These are phyloP conservation scores for Geosiphon pyriformis DNA, from an alignment of 192 early-diverging fungal genomes.

Conservation along the genomic window DNA sequence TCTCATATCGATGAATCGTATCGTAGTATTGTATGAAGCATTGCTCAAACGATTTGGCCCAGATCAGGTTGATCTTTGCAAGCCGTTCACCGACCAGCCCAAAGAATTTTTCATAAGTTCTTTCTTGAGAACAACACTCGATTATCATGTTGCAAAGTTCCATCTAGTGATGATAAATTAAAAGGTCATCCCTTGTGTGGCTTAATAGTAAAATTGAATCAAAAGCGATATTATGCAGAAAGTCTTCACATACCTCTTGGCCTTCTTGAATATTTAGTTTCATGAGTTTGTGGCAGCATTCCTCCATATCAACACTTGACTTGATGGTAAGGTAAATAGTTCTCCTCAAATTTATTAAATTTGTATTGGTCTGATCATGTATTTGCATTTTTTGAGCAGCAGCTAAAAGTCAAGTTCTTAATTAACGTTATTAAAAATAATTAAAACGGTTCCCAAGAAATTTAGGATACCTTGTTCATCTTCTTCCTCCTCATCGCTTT, in stretches of 20 bases:
- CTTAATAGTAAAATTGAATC: too few species aligned
- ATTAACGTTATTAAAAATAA: constrained; percentile 2
- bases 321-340: constrained; percentile 96
- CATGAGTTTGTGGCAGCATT: constrained; percentile 92
- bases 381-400: constrained; percentile 56
- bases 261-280: constrained; percentile 76
- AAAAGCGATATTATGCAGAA: too few species aligned
- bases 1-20: constrained; percentile 89
- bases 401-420: constrained; percentile 6
- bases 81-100: constrained; percentile 92
- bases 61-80: constrained; percentile 72
- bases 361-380: constrained; percentile 85
- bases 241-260: constrained; percentile 52
- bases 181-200: too few species aligned
- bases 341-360: constrained; percentile 80
- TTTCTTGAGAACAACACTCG: constrained; percentile 93
- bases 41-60: constrained; percentile 73
- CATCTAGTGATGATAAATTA: constrained; percentile 38
- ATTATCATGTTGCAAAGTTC: constrained; percentile 96
- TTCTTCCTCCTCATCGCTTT: constrained; percentile 52
- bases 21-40: constrained; percentile 82
- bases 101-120: constrained; percentile 90
- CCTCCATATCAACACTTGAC: constrained; percentile 92
- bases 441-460: not conserved
- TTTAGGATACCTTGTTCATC: constrained; percentile 31